These are phyloP conservation scores for Orbilia blumenaviensis DNA, from an alignment of 2,329 filamentous ascomycete species.

Conservation along the genomic window DNA sequence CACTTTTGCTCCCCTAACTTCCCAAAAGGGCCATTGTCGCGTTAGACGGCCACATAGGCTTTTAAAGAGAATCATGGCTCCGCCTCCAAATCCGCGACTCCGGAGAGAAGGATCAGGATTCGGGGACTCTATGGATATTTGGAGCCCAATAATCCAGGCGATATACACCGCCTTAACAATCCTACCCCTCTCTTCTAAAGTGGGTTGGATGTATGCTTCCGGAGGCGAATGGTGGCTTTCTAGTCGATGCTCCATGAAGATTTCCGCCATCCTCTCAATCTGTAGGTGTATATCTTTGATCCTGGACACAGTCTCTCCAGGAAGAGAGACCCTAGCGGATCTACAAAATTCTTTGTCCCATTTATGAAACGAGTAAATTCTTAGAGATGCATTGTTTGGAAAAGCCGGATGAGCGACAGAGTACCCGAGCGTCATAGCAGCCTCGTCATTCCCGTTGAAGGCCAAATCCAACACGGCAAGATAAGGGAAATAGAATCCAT, in stretches of 20 bases:
- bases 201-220: background rate
- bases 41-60: too few relatives aligned
- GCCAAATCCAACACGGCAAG: background rate
- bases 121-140: background rate
- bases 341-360: too few relatives aligned
- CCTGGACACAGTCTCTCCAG: background rate
- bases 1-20: background rate
- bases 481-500: background rate
- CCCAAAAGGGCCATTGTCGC: slow-evolving; percentile 25
- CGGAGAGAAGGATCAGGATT: background rate
- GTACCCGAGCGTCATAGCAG: background rate
- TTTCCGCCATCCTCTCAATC: slow-evolving; percentile 6
- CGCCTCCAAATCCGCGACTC: background rate
- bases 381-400: too few relatives aligned
- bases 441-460: background rate
- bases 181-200: background rate
- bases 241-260: slow-evolving; percentile 10
- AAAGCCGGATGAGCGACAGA: too few relatives aligned
- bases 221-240: background rate
- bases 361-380: too few relatives aligned
- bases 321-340: background rate
- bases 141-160: background rate
- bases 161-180: slow-evolving; percentile 24
- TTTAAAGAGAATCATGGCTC: too few relatives aligned
- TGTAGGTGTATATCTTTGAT: slow-evolving; percentile 18